Evolutionary conservation across 108 stramenopile species (phyloP), one percentile per base, ranked within the genome.

Genomic region (Nannochloropsis oceanica): DNA sequence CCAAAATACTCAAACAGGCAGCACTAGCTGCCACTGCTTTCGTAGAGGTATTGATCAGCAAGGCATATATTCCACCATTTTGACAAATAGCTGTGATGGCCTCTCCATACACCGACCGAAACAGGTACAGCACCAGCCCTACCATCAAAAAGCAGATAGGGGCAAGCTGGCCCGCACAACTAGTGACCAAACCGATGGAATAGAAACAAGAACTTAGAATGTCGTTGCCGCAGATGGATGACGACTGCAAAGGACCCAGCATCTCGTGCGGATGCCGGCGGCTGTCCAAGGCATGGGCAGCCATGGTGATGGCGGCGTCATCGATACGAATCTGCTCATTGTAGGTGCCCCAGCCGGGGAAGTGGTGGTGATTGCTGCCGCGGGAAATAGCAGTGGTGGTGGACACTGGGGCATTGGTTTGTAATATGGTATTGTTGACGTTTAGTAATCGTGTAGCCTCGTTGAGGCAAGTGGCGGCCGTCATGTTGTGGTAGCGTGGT

Each of bases 31-130:
- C 92, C 25, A 90, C 82, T 81, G 87, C 86, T 84, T 93, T 93
- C 20, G 87, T 90, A 27, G 92, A 91, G 81, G 89, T 89, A 73
- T 93, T 90, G 22, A 93, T 50, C 42, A 93, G 84, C 43, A 93
- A 86, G 85, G 92, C 93, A 87, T 94, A 94, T 43, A 92, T 91
- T 27, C 94, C 94, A n/a, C 94, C 94, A 85, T 94, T 93, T 43
- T 92, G 86, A 25, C 93, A 93, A 50, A 94, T 81, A 22, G 94
- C 94, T 79, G 90, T 91, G 59, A 92, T 93, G 20, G 92, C 92
- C 84, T 94, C 94, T 34, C 90, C 89, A 86, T 93, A 94, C 34
- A 94, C 90, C 14, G 82, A 85, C 80, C 26, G 25, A 25, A 26
- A 93, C 79, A 90, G 81, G 82, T 91, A 92, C 42, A 93, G 80